Evolutionary conservation across 306 rosid genomes (phyloP), one percentile per base, ranked within the genome.

Genomic region (Trifolium subterraneum): DNA sequence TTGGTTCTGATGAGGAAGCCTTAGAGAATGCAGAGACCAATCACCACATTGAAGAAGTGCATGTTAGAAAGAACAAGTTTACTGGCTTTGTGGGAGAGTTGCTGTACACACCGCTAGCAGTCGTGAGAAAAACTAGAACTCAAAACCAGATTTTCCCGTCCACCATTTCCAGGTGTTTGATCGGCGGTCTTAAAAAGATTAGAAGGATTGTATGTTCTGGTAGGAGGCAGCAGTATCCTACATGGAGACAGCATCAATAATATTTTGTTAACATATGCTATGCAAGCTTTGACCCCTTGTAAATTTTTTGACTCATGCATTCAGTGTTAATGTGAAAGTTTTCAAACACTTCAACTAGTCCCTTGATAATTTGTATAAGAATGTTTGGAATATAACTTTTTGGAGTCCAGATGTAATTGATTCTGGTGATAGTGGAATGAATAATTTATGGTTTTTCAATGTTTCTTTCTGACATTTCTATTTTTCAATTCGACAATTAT

Each of bases 151-250:
- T 84, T 18, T 41, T 22, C 50, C 81, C 92, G 33, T 38, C 84
- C 2, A 78, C 71, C 16, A 45, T 81, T 56, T 82, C 86, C 25
- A 77, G 73, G 52, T 81, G 94, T 76, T 76, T 94, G 52, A 12
- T 90, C 55, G 78, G 81, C 20, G 85, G 96, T 80, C 81, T 89
- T 62, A 84, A 86, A 77, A 91, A 88, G 83, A 73, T 87, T 31
- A 69, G 80, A 74, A 88, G 85, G 78, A 51, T 89, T 42, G 65
- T 91, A 47, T 73, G 47, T 75, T 63, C 78, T 67, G 87, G 86
- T 52, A 79, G 84, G 42, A 83, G 68, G 15, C 84, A 82, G 81
- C 84, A 71, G 63, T 27, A 44, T 54, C 8, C 77, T 50, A 6
- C 67, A 16, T 73, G 66, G 84, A 82, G 75, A 81, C 81, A 35